Conservation (phyloP, 129 eudicot species). For the Pittosporum tobira region DNA sequence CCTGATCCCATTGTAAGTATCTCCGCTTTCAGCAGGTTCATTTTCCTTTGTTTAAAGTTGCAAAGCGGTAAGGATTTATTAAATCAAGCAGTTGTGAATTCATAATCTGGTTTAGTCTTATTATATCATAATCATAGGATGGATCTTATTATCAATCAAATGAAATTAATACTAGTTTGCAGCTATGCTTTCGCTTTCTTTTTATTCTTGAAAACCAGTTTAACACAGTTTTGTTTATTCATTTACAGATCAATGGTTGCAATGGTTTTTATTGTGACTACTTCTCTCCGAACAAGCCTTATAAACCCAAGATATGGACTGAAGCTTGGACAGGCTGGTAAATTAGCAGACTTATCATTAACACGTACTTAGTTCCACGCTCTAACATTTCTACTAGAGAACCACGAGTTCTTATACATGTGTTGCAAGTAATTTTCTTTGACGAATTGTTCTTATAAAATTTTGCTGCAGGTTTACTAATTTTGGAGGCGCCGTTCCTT, state of each 20-base stretch:
- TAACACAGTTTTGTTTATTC: conserved; percentile 1
- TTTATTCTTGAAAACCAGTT: conserved; percentile 1
- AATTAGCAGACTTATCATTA: conserved; percentile 11
- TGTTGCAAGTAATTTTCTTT: background rate
- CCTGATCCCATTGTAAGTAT: conserved; percentile 93
- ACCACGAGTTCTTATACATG: background rate
- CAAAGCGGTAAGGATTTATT: too few species aligned
- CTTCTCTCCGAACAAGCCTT: conserved; percentile 88
- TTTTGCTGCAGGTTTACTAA: conserved; percentile 62
- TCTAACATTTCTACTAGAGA: background rate
- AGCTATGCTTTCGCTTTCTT: background rate
- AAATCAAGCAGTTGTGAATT: too few species aligned
- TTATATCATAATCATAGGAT: background rate
- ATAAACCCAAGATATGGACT: conserved; percentile 98
- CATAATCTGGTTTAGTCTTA: too few species aligned
- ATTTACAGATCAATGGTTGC: conserved; percentile 82
- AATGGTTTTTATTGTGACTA: conserved; percentile 97
- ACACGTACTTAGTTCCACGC: background rate
- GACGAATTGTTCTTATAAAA: background rate
- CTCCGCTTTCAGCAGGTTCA: conserved; percentile 1
- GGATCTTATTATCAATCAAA: background rate
- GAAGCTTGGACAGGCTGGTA: conserved; percentile 99
- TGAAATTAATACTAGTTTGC: background rate
- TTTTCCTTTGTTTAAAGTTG: too few species aligned
- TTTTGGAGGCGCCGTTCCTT: conserved; percentile 96